Evolutionary conservation across 805 yeast species (phyloP).

Genomic region (Phaffomyces opuntiae): DNA sequence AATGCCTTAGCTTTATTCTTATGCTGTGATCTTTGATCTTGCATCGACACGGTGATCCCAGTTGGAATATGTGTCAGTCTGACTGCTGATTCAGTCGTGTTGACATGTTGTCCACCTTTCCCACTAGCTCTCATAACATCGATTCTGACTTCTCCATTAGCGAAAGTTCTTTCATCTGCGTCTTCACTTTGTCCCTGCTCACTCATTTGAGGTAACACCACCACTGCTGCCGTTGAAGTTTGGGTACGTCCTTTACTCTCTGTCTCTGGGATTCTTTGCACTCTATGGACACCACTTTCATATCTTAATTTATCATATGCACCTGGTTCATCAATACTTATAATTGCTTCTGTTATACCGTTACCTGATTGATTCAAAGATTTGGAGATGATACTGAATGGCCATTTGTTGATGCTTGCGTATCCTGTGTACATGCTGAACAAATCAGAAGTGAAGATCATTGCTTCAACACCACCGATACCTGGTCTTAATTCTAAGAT

Average conservation of each 20-base stretch:
- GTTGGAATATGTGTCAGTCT: constrained; percentile 88
- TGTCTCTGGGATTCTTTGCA: constrained; percentile 89
- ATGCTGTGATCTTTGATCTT: constrained; percentile 94
- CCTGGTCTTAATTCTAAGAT: constrained; percentile 89
- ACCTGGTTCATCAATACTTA: constrained; percentile 68
- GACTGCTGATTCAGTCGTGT: constrained; percentile 96
- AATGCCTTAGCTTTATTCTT: constrained; percentile 90
- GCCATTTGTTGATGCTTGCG: constrained; percentile 64
- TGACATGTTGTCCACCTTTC: constrained; percentile 97
- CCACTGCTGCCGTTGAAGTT: constrained; percentile 94
- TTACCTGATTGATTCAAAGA: constrained; percentile 51
- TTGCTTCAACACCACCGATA: constrained; percentile 93
- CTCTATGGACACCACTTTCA: constrained; percentile 96
- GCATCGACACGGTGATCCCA: constrained; percentile 83
- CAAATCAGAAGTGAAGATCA: constrained; percentile 75
- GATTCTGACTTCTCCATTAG: constrained; percentile 80
- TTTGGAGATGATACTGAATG: constrained; percentile 48
- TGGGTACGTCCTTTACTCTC: constrained; percentile 92
- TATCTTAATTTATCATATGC: constrained; percentile 65
- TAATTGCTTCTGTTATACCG: constrained; percentile 71
- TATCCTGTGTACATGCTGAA: constrained; percentile 74
- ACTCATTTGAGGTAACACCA: constrained; percentile 79
- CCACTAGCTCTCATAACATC: constrained; percentile 98
- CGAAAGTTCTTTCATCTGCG: constrained; percentile 61
- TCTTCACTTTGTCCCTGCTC: constrained; percentile 41